phyloP scores from a whole-genome alignment of 2,329 filamentous ascomycete genomes.

The Alternaria ethzedia region DNA sequence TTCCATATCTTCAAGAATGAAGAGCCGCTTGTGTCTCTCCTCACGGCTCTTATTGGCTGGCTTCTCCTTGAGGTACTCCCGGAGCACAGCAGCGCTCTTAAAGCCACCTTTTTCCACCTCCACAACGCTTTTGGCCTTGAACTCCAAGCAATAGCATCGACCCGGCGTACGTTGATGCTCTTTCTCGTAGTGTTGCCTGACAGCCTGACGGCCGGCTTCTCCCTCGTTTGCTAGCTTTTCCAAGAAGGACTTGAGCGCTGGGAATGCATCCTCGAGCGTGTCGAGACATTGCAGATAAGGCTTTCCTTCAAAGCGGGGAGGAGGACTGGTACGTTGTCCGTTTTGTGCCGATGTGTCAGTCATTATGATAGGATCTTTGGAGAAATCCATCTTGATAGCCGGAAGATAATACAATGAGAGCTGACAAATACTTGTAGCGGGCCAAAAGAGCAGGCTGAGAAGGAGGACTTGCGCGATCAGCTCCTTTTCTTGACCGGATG shows the following conservation, averaged over 20 bases:
- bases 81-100: not conserved
- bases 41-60: not conserved
- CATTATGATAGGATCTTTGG: not conserved
- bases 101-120: not conserved
- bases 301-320: not conserved
- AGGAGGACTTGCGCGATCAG: not conserved
- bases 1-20: constrained; percentile 30
- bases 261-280: not conserved
- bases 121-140: not conserved
- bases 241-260: constrained; percentile 5
- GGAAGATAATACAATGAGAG: not conserved
- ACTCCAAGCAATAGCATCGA: not conserved
- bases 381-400: not conserved
- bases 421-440: not conserved
- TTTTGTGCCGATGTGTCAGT: not conserved
- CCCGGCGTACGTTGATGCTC: not conserved
- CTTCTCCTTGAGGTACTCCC: not conserved
- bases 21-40: constrained; percentile 12
- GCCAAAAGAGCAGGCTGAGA: not conserved
- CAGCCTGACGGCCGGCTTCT: not conserved
- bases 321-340: no score
- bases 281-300: constrained; percentile 1
- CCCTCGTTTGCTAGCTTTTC: constrained; percentile 4
- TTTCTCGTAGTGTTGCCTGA: not conserved
- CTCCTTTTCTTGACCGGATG: not conserved